A percentile compares a stretch with the other conserved stretches of the same genome.
Evolutionary conservation across 768 basidiomycete genomes (phyloP).

Genomic region (Roridomyces roridus): DNA sequence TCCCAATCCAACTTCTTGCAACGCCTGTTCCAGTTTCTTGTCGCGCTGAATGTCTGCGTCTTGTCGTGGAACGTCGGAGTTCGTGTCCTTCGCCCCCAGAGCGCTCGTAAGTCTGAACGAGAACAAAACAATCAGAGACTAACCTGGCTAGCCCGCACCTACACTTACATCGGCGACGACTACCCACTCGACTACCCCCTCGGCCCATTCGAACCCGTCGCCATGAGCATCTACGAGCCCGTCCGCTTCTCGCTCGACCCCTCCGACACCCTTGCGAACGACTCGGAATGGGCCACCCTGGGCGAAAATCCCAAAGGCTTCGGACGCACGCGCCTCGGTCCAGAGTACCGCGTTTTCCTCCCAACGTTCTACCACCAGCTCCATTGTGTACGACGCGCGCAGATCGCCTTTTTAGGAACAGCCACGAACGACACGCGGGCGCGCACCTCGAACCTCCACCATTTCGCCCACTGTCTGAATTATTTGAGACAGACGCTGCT

Average conservation of each 20-base stretch:
- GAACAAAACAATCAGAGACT: too few species aligned
- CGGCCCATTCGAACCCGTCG: background rate
- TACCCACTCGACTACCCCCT: constrained; percentile 3
- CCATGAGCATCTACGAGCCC: constrained; percentile 27
- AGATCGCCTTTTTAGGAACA: constrained; percentile 21
- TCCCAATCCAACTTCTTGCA: too few species aligned
- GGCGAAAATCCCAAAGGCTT: constrained; percentile 23
- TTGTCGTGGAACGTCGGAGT: too few species aligned
- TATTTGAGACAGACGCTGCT: constrained; percentile 43
- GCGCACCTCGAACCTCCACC: constrained; percentile 19
- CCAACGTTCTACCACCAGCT: constrained; percentile 34
- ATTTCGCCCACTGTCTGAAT: constrained; percentile 43
- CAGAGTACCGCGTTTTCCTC: constrained; percentile 26
- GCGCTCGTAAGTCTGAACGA: too few species aligned
- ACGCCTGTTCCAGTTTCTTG: too few species aligned
- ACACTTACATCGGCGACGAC: background rate
- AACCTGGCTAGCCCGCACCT: too few species aligned
- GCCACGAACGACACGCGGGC: constrained; percentile 23
- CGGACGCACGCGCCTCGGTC: constrained; percentile 31
- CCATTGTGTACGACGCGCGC: constrained; percentile 31
- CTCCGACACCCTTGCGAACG: constrained; percentile 12
- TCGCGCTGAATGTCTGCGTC: too few species aligned
- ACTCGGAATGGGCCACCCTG: constrained; percentile 16
- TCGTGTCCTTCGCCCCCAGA: too few species aligned
- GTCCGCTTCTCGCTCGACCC: constrained; percentile 25